Base-by-base conservation (phyloP, 1,284 basidiomycete species). In the Cryptococcus floricola region DNA sequence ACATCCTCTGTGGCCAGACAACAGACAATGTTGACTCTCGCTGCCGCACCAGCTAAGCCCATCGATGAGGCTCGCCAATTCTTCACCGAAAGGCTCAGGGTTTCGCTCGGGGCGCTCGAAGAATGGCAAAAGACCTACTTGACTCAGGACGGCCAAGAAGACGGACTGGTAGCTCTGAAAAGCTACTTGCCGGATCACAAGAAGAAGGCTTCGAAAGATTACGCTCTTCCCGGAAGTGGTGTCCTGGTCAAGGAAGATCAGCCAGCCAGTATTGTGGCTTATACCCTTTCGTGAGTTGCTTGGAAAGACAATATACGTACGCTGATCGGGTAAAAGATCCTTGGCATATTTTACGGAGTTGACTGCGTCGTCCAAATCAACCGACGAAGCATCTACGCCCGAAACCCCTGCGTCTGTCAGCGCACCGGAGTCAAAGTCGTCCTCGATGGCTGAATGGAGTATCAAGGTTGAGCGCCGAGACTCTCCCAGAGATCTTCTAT, bases 221-320 rank as follows among this genome's bases (percentile, higher is more conserved):
- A 89, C 75, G 82, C 82, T 38, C 76, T 87, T 16, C 87, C 87
- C 14, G 84, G 84, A 4, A 82, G 85, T 9, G 84, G 83, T 61
- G 79, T 88, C 3, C 79, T 89, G 52, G 80, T 89, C 8, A 72
- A 82, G 50, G 87, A 89, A 63, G 65, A 69, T 34, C 67, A 71
- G 45, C 72, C 71, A 0, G 60, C 65, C n/a, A 66, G 64, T 13
- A 54, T 74, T 42, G 69, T 73, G 39, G 68, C 71, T 4, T 66
- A 69, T 53, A 67, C 69, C 10, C 57, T 74, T 9, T 70, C 70
- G 61, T 68, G 48, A 53, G 66, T 62, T 3, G n/a, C 8, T 42
- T 5, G 44, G 2, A 27, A 27, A n/a, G 28, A 28, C 25, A 8
- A 41, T 16, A 18, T 41, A 10, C 31, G 7, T 34, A 10, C 27